phyloP scores from a whole-genome alignment of 2,329 filamentous ascomycete genomes.

The Monosporascus sp. region DNA sequence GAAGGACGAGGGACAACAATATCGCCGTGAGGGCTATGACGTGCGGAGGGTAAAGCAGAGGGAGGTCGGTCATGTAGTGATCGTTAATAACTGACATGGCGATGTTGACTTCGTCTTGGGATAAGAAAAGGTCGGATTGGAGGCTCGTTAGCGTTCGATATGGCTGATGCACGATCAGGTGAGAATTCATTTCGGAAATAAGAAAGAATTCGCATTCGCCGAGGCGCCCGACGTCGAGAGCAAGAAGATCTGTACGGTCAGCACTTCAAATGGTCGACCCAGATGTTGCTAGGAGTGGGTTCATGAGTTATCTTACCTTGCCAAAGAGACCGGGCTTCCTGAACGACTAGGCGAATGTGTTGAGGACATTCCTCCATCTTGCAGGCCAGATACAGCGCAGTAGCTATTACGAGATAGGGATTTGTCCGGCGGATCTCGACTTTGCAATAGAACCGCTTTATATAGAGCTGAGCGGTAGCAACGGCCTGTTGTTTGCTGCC shows the following conservation, averaged over 20 bases:
- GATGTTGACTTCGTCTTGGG: conserved; percentile 72
- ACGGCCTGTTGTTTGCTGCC: conserved; percentile 84
- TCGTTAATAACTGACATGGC: conserved; percentile 87
- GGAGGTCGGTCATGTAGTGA: conserved; percentile 88
- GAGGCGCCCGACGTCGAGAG: conserved; percentile 74
- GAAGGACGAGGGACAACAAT: conserved; percentile 76
- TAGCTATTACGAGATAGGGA: conserved; percentile 88
- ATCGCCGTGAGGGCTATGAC: conserved; percentile 83
- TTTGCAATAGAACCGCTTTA: conserved; percentile 88
- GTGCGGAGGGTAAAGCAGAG: conserved; percentile 79
- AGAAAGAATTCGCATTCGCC: conserved; percentile 93
- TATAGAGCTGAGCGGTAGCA: conserved; percentile 89
- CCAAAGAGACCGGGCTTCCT: conserved; percentile 82
- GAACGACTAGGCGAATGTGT: conserved; percentile 86
- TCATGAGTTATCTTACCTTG: conserved; percentile 46
- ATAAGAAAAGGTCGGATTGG: conserved; percentile 63
- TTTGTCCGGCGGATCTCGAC: conserved; percentile 91
- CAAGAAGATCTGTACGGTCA: conserved; percentile 54
- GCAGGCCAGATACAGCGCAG: conserved; percentile 88
- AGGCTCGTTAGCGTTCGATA: conserved; percentile 76
- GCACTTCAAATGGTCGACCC: conserved; percentile 7
- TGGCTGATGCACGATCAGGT: conserved; percentile 85
- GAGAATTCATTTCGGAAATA: conserved; percentile 85
- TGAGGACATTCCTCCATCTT: conserved; percentile 98
- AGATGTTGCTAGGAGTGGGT: neutral